Evolutionary conservation across 768 basidiomycete genomes (phyloP), one percentile per base, ranked within the genome.

Genomic region (Phylloporus rhodoxanthus): DNA sequence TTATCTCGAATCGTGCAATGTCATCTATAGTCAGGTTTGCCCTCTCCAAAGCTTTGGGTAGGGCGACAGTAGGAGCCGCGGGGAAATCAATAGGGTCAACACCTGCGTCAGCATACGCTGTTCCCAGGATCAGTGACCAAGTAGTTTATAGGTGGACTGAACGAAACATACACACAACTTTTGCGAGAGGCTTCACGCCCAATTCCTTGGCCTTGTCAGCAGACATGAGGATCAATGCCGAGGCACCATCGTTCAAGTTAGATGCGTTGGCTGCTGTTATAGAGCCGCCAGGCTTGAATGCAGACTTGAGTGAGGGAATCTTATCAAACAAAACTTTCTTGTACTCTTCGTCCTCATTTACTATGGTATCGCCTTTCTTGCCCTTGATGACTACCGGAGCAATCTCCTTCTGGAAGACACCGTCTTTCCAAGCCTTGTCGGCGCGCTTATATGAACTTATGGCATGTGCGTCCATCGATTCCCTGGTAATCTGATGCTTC

Each of bases 201-300:
- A 95, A 82, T 66, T 93, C 91, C 68, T 87, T 77, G 34, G 93
- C 92, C 71, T 91, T 95, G 53, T 87, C 87, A 39, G 90, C 87
- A 13, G 92, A 93, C 80, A 92, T 95, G 59, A 99, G 77, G 51
- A 99, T 87, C 57, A 98, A 72, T 3, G 96, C 96, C 14, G 90
- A 92, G 20, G 95, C 96, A 64, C 96, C 96, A 65, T 99, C 96
- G 68, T 92, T 96, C 60, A 99, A 68, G 53, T 81, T 87, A 15
- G 91, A 94, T 5, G 96, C 91, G 73, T 99, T 99, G 56, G 96
- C 96, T 50, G 96, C 87, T 17, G 96, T 99, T 72, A 99, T 91
- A 46, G 77, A 81, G 43, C 93, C 93, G 50, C 83, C 88, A 54
- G 84, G 76, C 72, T 87, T 85, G 81, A 99, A 99, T 29, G 87